Conservation (phyloP, 805 yeast species). For the Myxozyma kluyveri region DNA sequence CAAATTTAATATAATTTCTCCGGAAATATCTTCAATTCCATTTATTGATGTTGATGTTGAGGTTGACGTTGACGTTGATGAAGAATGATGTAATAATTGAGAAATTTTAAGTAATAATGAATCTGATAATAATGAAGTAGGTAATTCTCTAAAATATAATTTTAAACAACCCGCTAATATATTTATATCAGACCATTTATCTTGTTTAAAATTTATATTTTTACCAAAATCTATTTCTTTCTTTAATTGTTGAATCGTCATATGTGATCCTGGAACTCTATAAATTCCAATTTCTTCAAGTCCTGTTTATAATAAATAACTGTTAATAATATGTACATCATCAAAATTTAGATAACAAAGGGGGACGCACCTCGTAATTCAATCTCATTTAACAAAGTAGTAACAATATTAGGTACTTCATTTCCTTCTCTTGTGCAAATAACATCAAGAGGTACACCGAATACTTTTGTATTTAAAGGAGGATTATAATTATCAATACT, state of each 20-base stretch:
- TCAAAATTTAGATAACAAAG: background rate
- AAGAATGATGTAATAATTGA: background rate
- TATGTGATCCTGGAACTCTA: constrained; percentile 66
- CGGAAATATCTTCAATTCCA: constrained; percentile 1
- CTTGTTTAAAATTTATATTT: constrained; percentile 47
- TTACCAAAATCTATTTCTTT: constrained; percentile 54
- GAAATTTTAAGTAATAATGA: constrained; percentile 74
- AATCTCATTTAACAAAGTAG: constrained; percentile 64
- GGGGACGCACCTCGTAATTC: constrained; percentile 53
- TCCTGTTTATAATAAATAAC: constrained; percentile 45
- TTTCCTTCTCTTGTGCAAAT: constrained; percentile 71
- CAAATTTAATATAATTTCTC: constrained; percentile 14
- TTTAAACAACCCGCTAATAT: constrained; percentile 83
- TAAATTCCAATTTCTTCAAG: constrained; percentile 88
- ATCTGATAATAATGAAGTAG: constrained; percentile 58
- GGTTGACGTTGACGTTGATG: background rate
- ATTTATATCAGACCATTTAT: constrained; percentile 73
- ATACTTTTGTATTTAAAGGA: constrained; percentile 46
- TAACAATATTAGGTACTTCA: constrained; percentile 63
- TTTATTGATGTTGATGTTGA: background rate
- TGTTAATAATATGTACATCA: background rate
- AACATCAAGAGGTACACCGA: constrained; percentile 80
- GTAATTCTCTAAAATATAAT: constrained; percentile 76
- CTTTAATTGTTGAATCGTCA: constrained; percentile 54
- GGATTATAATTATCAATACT: background rate